Conservation (phyloP, 306 rosid species). For the Castanea mollissima region DNA sequence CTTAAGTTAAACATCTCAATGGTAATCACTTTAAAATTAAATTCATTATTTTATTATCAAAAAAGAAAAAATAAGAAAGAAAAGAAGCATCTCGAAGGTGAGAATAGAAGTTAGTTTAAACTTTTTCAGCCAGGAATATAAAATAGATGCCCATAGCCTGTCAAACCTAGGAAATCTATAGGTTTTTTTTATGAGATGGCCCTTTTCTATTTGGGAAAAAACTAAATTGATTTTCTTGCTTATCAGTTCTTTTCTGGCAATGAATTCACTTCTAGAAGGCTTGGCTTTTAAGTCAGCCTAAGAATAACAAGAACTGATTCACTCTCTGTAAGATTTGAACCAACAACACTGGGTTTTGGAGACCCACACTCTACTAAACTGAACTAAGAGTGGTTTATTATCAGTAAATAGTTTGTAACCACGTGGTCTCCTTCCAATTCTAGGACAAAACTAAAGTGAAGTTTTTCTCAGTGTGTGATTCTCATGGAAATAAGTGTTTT, state of each 20-base stretch:
- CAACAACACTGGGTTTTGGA: background rate
- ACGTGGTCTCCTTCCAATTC: background rate
- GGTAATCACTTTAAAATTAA: no score
- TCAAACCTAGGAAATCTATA: background rate
- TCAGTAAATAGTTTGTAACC: no score
- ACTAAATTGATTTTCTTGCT: background rate
- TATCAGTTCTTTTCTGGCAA: background rate
- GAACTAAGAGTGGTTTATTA: no score
- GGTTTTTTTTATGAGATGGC: background rate
- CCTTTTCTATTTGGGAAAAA: background rate
- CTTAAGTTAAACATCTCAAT: background rate
- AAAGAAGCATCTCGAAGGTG: background rate
- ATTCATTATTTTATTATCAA: no score
- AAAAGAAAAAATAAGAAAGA: no score
- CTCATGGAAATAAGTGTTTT: background rate
- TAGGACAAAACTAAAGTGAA: background rate
- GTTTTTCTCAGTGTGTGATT: background rate
- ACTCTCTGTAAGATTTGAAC: background rate
- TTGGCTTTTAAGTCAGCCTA: background rate
- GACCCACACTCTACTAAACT: no score
- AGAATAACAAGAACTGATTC: background rate
- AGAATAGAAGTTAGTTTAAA: background rate
- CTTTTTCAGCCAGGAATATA: background rate
- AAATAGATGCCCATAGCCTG: background rate
- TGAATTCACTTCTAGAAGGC: no score